A percentile compares a stretch with the other conserved stretches of the same genome.
Conservation (phyloP, 768 basidiomycete species). For the Brasilioporus rufonigricans region DNA sequence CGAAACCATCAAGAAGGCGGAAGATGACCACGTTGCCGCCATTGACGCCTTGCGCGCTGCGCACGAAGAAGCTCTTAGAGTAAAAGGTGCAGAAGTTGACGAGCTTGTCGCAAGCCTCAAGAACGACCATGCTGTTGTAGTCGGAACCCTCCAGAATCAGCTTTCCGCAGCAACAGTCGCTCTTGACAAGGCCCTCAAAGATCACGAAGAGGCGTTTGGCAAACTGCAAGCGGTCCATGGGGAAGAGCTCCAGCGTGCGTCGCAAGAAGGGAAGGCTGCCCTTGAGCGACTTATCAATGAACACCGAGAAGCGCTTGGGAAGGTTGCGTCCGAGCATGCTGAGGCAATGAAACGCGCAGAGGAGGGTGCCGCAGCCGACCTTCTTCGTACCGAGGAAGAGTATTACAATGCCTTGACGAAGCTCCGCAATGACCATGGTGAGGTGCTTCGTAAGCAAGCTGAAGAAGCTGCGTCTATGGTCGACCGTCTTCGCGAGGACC, state of each 20-base stretch:
- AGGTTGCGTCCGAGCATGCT: constrained; percentile 51
- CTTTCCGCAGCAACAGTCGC: constrained; percentile 40
- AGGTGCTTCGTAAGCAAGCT: constrained; percentile 59
- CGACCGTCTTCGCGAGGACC: constrained; percentile 75
- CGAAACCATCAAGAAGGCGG: constrained; percentile 46
- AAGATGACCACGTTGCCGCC: constrained; percentile 46
- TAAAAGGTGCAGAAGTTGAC: constrained; percentile 43
- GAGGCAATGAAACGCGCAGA: constrained; percentile 59
- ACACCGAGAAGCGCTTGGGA: constrained; percentile 51
- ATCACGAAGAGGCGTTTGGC: constrained; percentile 61
- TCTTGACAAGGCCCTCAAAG: constrained; percentile 48
- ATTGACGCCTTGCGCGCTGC: constrained; percentile 45
- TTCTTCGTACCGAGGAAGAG: constrained; percentile 74
- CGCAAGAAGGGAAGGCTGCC: constrained; percentile 51
- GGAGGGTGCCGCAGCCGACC: constrained; percentile 50
- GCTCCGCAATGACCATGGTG: constrained; percentile 69
- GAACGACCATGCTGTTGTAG: constrained; percentile 44
- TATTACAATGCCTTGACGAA: constrained; percentile 80
- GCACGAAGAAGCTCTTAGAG: constrained; percentile 44
- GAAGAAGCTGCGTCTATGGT: constrained; percentile 59
- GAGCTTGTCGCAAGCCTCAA: constrained; percentile 44
- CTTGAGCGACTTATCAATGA: constrained; percentile 50
- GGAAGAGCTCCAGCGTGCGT: constrained; percentile 49
- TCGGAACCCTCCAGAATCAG: constrained; percentile 42
- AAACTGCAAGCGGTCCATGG: constrained; percentile 55